Base-by-base conservation (phyloP, 106 monocot genomes). In the Gastrodia elata region DNA sequence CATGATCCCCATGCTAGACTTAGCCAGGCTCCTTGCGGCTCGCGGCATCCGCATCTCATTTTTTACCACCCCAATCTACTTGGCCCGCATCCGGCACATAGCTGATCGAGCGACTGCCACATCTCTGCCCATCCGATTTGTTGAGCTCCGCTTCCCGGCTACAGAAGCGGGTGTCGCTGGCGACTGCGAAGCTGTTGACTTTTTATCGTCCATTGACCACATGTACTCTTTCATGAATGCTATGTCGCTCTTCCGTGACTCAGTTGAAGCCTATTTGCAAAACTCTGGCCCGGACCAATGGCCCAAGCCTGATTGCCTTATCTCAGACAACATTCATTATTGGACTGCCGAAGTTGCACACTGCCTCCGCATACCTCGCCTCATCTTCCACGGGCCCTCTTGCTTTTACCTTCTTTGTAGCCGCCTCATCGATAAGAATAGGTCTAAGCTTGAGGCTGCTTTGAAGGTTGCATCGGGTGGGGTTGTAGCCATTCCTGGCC, bases 11-110 rank as follows among this genome's bases (percentile, higher is more conserved):
- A 80, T 78, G 82, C 55, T 76, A 3, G 85, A 89, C 76, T 25
- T 86, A 28, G 85, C 80, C 61, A 68, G 40, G 16, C 74, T 81
- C 35, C 79, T 89, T 0, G 77, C 86, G 43, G 28, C 38, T 24
- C 81, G 71, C 27, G 85, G 81, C 28, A 74, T 46, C 18, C 1
- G 28, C 26, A 84, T 84, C 32, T 82, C 84, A 35, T 13, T 86
- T 79, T 33, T 86, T 81, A 84, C 82, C 38, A 90, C 89, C 8
- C 86, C 89, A 4, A 64, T 65, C 76, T 86, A 90, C 57, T 78
- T 76, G 37, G 26, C 72, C 38, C 70, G 74, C 37, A 57, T 80
- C 20, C 68, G 33, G 24, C 37, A 68, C 9, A 59, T 61, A 8
- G 73, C 78, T 68, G 74, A 71, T 39, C 68, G 15, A 6, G 39